A percentile compares a stretch with the other conserved stretches of the same genome.
Conservation (phyloP, 2,329 filamentous ascomycete species). For the Ophiocordyceps polyrhachis-furcata region DNA sequence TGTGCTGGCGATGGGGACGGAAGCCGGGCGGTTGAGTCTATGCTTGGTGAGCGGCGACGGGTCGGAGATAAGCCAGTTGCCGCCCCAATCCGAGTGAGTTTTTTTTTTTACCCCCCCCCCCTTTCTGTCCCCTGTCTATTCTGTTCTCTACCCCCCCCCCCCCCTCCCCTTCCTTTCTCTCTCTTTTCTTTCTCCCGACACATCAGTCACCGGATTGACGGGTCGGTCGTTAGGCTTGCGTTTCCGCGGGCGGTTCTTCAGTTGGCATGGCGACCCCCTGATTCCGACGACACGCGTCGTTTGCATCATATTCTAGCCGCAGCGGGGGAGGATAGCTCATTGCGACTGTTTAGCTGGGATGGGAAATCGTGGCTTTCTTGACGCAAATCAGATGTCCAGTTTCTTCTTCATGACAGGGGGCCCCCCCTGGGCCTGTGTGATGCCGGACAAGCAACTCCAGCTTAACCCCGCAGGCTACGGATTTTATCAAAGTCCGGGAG, state of each 20-base stretch:
- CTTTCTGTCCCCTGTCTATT: too few relatives aligned
- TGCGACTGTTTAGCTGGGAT: constrained; percentile 34
- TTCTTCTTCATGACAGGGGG: too few relatives aligned
- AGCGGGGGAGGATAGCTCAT: constrained; percentile 41
- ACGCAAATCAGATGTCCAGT: too few relatives aligned
- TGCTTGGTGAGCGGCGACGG: constrained; percentile 20
- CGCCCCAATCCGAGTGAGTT: constrained; percentile 20
- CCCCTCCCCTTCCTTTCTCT: too few relatives aligned
- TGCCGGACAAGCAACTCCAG: too few relatives aligned
- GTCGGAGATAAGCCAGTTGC: constrained; percentile 18
- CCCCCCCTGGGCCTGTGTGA: too few relatives aligned
- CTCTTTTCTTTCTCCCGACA: too few relatives aligned
- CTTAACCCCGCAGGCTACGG: not conserved
- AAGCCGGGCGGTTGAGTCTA: constrained; percentile 29
- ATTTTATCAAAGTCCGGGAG: not conserved
- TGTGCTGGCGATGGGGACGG: constrained; percentile 38
- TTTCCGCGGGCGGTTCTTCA: constrained; percentile 48
- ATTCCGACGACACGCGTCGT: constrained; percentile 9
- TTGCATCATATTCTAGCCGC: constrained; percentile 25
- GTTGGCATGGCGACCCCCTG: constrained; percentile 46
- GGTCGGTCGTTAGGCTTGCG: constrained; percentile 8
- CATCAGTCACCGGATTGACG: constrained; percentile 3
- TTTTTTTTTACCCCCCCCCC: too few relatives aligned
- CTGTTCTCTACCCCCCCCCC: too few relatives aligned
- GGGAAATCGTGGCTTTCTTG: constrained; percentile 2